phyloP scores from a whole-genome alignment of 2,329 filamentous ascomycete genomes.

The Phialocephala subalpina region DNA sequence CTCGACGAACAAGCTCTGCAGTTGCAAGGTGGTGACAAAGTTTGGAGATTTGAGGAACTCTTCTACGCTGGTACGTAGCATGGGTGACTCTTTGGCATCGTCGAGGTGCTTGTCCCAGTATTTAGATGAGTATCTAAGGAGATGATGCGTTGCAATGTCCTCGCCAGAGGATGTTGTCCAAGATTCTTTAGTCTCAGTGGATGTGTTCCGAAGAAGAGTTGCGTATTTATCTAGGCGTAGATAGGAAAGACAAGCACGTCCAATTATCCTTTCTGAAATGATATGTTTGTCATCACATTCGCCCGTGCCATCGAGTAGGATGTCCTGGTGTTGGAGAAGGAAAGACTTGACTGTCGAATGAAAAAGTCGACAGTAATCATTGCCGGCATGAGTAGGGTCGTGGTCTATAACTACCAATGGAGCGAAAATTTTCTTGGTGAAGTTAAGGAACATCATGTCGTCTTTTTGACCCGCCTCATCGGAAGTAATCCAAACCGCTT shows the following conservation, averaged over 20 bases:
- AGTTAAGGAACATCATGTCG: neutral
- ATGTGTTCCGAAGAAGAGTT: neutral
- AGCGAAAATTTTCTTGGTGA: neutral
- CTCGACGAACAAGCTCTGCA: neutral
- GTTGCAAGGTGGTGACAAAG: neutral
- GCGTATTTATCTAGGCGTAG: neutral
- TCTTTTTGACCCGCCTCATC: neutral
- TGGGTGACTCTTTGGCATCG: neutral
- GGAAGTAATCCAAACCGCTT: neutral
- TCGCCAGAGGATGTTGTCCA: neutral
- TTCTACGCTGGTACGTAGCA: neutral
- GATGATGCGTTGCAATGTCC: constrained; percentile 1
- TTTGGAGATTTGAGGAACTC: constrained; percentile 1
- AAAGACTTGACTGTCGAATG: neutral
- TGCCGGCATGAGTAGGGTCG: neutral
- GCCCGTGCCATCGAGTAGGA: neutral
- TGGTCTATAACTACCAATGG: neutral
- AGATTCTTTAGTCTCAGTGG: neutral
- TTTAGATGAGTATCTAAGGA: constrained; percentile 2
- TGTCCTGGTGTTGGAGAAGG: neutral
- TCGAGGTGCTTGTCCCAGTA: neutral
- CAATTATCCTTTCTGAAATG: neutral
- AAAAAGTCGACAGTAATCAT: neutral
- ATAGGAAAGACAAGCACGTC: constrained; percentile 1
- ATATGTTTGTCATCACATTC: neutral